A percentile compares a stretch with the other conserved stretches of the same genome.
phyloP scores from a whole-genome alignment of 768 basidiomycete genomes.

The Hydnum rufescens region DNA sequence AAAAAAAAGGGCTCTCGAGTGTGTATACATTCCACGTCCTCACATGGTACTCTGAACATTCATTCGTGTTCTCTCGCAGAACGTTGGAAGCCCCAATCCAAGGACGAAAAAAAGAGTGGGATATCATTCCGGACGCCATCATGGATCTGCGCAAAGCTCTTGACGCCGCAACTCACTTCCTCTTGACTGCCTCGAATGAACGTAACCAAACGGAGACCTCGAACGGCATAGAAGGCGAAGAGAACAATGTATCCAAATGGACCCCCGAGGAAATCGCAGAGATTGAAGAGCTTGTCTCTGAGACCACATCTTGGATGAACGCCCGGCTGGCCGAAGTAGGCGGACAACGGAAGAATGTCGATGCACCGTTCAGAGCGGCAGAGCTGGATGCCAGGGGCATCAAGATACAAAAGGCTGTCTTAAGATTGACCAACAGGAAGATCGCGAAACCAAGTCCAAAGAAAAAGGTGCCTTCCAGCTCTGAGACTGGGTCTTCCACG shows the following conservation, averaged over 20 bases:
- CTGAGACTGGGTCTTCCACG: not conserved
- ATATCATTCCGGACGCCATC: slow-evolving; percentile 64
- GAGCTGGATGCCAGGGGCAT: slow-evolving; percentile 77
- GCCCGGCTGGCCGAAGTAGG: slow-evolving; percentile 72
- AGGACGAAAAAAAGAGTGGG: slow-evolving; percentile 75
- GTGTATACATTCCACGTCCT: slow-evolving; percentile 20
- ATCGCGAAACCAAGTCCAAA: slow-evolving; percentile 5
- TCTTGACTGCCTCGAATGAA: slow-evolving; percentile 15
- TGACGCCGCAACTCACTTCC: slow-evolving; percentile 38
- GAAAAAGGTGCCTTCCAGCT: not conserved
- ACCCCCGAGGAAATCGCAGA: slow-evolving; percentile 67
- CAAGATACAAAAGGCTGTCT: slow-evolving; percentile 47
- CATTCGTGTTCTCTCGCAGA: slow-evolving; percentile 22
- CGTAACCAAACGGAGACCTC: not conserved
- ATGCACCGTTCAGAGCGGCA: slow-evolving; percentile 67
- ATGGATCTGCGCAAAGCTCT: slow-evolving; percentile 72
- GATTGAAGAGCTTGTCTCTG: slow-evolving; percentile 56
- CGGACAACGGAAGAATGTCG: slow-evolving; percentile 44
- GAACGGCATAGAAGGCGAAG: too few species aligned
- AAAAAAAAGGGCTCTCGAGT: slow-evolving; percentile 73
- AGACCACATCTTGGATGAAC: slow-evolving; percentile 70
- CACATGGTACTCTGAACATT: not conserved
- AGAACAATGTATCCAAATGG: slow-evolving; percentile 54
- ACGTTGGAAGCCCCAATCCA: slow-evolving; percentile 62
- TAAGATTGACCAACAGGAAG: slow-evolving; percentile 12